Conservation (phyloP, 352 stramenopile genomes). For the Globisporangium iwayamae region DNA sequence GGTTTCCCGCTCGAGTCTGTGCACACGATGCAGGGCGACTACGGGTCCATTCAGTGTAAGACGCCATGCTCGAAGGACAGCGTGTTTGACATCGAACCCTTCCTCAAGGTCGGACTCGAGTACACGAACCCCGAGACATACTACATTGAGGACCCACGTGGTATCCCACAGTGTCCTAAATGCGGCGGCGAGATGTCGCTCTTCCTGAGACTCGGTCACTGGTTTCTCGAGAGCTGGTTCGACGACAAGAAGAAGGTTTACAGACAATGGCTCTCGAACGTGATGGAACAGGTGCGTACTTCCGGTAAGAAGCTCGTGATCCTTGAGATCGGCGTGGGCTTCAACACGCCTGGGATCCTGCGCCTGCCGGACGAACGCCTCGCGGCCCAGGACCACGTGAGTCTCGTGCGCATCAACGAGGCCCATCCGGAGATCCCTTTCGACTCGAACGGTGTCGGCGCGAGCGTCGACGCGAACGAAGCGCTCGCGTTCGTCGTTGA, state of each 20-base stretch:
- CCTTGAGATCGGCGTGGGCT: constrained; percentile 64
- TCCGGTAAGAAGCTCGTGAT: constrained; percentile 59
- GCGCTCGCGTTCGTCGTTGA: constrained; percentile 32
- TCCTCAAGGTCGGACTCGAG: constrained; percentile 46
- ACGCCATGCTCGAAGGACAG: constrained; percentile 37
- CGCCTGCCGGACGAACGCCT: constrained; percentile 54
- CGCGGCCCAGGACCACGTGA: constrained; percentile 34
- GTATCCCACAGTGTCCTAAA: constrained; percentile 48
- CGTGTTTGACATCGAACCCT: constrained; percentile 47
- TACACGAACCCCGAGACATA: constrained; percentile 56
- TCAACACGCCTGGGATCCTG: constrained; percentile 67
- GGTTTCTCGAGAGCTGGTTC: constrained; percentile 48
- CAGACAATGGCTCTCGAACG: constrained; percentile 33
- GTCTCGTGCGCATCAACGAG: constrained; percentile 57
- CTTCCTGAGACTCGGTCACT: constrained; percentile 40
- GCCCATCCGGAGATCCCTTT: constrained; percentile 52
- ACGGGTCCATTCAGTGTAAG: constrained; percentile 56
- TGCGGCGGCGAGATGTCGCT: constrained; percentile 56
- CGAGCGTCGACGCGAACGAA: constrained; percentile 41
- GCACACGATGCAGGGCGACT: constrained; percentile 65
- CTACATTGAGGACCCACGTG: constrained; percentile 42
- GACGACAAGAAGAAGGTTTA: constrained; percentile 31
- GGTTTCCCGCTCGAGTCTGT: constrained; percentile 48
- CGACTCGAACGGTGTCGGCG: constrained; percentile 42
- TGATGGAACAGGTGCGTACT: constrained; percentile 27